A percentile compares a stretch with the other conserved stretches of the same genome.
phyloP scores from a whole-genome alignment of 2,329 filamentous ascomycete species.

The Sphaerulina vaccinii region DNA sequence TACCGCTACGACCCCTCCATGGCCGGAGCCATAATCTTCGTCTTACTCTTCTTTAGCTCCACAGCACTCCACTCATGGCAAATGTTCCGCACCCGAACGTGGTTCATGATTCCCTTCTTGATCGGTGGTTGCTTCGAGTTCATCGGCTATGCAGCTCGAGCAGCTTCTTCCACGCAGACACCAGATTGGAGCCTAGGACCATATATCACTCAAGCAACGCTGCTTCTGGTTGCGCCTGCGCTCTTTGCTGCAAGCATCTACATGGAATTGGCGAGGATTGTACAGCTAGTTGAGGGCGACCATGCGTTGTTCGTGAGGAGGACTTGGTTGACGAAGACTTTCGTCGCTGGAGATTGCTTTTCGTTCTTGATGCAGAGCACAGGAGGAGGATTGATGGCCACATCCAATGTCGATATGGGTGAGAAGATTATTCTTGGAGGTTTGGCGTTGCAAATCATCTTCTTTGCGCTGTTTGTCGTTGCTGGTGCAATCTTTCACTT shows the following conservation, averaged over 20 bases:
- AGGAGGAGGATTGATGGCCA: constrained; percentile 8
- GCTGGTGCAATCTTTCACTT: constrained; percentile 33
- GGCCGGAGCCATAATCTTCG: constrained; percentile 32
- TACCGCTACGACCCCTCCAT: constrained; percentile 17
- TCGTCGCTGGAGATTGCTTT: constrained; percentile 50
- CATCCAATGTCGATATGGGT: constrained; percentile 33
- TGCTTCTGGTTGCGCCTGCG: constrained; percentile 51
- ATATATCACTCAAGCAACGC: constrained; percentile 46
- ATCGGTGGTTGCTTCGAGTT: constrained; percentile 54
- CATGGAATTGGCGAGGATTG: constrained; percentile 50
- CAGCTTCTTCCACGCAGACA: constrained; percentile 42
- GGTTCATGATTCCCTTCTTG: constrained; percentile 54
- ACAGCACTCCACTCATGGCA: constrained; percentile 42
- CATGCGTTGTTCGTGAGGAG: constrained; percentile 44
- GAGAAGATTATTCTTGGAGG: constrained; percentile 50
- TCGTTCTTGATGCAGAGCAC: constrained; percentile 48
- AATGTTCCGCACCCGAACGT: constrained; percentile 43
- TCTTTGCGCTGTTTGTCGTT: constrained; percentile 52
- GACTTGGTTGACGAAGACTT: constrained; percentile 48
- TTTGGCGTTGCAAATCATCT: constrained; percentile 51
- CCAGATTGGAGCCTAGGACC: constrained; percentile 42
- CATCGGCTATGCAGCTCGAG: constrained; percentile 54
- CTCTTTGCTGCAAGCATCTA: constrained; percentile 54
- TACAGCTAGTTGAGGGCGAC: constrained; percentile 44
- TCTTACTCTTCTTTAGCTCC: constrained; percentile 31